phyloP scores from a whole-genome alignment of 2,329 filamentous ascomycete species.

The Thelonectria rubi region DNA sequence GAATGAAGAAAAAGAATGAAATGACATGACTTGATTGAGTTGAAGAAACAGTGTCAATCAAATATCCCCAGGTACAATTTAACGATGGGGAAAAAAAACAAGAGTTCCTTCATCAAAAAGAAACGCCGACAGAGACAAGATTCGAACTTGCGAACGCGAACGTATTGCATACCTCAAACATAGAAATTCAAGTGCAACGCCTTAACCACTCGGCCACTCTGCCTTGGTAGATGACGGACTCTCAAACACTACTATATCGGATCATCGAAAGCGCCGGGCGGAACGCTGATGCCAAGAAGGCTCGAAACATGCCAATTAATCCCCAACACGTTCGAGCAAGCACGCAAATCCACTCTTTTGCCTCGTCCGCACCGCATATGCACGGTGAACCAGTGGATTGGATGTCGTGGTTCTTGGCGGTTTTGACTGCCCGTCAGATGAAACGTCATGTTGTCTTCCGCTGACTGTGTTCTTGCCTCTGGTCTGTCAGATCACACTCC shows the following conservation, averaged over 20 bases:
- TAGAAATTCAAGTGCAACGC: conserved; percentile 6
- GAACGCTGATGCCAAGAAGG: not conserved
- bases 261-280: not conserved
- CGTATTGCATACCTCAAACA: conserved; percentile 5
- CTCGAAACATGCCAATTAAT: not conserved
- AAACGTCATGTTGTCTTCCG: not conserved
- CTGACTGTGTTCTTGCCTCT: not conserved
- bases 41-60: too few relatives aligned
- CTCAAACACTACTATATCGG: not conserved
- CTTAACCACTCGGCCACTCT: conserved; percentile 10
- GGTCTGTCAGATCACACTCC: too few relatives aligned
- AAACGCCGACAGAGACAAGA: conserved; percentile 7
- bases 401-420: not conserved
- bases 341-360: not conserved
- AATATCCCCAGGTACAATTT: too few relatives aligned
- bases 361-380: too few relatives aligned
- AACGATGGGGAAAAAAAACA: too few relatives aligned
- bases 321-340: not conserved
- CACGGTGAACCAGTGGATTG: not conserved
- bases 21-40: too few relatives aligned
- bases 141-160: conserved; percentile 10
- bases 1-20: not conserved
- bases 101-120: not conserved
- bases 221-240: not conserved
- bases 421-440: not conserved